Evolutionary conservation across 192 early-diverging fungal genomes (phyloP), one percentile per base, ranked within the genome.

Genomic region (Linnemannia hyalina): DNA sequence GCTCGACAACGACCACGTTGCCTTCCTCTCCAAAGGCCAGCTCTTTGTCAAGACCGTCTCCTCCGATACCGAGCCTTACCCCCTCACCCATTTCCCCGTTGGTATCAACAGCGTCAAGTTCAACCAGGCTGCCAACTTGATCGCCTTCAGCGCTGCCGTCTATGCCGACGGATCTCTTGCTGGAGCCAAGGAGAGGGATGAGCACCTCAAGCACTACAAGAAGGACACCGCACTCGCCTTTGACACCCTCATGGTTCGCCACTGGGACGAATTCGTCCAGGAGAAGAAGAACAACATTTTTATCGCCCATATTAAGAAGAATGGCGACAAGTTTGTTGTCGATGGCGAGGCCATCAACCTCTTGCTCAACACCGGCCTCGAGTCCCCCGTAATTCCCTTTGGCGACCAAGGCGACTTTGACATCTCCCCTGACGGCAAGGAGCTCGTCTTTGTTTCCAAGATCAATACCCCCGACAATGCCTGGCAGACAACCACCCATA

Each of bases 211-310:
- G 76, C 55, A 47, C 16, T 74, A 18, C 74, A 90, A 90, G 74
- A 90, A 89, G 40, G 94, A 95, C 42, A 91, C 94, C 15, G 95
- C 90, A 40, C 75, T 91, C 23, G 91, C 87, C 18, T 95, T 90
- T 87, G 94, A 96, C 32, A 83, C 93, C 36, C 88, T 97, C 76
- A 95, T 94, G 93, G 93, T 97, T 55, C 92, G 96, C 41, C 96
- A 97, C 80, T 97, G 96, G 95, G 96, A 97, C 76, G 85, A 89
- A 9, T 95, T 92, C 73, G 84, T 90, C 3, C 82, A 91, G 47
- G 89, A 92, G 36, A 93, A 94, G 88, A 88, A 91, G 76, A 89
- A 92, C 47, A 92, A 94, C 74, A 91, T 95, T 73, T 93, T 95
- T 86, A 75, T 89, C 0, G 88, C 92, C 38, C 75, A 80, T 18